These are phyloP conservation scores for Fusarium tjaetaba DNA, from an alignment of 2,329 filamentous ascomycete species.

Conservation along the genomic window DNA sequence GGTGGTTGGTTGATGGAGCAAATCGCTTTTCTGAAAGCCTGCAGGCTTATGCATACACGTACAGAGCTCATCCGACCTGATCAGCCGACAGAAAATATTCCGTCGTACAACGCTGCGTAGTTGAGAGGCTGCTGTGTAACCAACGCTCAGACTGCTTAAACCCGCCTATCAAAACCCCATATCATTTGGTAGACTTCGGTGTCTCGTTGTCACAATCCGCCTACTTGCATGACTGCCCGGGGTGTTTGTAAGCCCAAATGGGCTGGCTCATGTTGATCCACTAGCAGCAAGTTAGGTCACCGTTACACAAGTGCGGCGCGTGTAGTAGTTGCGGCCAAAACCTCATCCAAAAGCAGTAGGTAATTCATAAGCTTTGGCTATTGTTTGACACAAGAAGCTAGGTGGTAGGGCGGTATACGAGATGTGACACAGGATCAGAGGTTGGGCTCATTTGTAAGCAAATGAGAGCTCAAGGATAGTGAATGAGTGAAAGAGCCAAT, in stretches of 20 bases:
- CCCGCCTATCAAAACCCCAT: neutral
- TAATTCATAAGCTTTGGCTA: neutral
- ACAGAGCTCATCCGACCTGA: slow-evolving; percentile 1
- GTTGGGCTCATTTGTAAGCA: neutral
- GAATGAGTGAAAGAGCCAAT: neutral
- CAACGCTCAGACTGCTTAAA: slow-evolving; percentile 5
- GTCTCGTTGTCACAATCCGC: neutral
- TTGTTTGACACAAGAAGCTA: neutral
- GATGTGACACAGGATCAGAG: slow-evolving; percentile 4
- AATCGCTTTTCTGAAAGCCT: neutral
- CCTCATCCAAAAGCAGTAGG: neutral
- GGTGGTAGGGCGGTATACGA: slow-evolving; percentile 12
- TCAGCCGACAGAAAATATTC: slow-evolving; percentile 9
- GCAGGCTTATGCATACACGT: neutral
- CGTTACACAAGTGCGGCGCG: slow-evolving; percentile 27
- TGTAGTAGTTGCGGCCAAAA: slow-evolving; percentile 2
- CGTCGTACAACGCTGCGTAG: slow-evolving; percentile 5
- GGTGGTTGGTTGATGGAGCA: neutral
- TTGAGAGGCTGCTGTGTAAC: slow-evolving; percentile 23
- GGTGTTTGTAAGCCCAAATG: neutral
- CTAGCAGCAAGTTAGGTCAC: neutral
- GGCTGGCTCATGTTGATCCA: neutral
- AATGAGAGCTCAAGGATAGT: neutral
- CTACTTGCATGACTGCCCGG: neutral
- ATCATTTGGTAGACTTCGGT: neutral